phyloP scores from a whole-genome alignment of 164 flowering plant genomes.

The Santalum album region DNA sequence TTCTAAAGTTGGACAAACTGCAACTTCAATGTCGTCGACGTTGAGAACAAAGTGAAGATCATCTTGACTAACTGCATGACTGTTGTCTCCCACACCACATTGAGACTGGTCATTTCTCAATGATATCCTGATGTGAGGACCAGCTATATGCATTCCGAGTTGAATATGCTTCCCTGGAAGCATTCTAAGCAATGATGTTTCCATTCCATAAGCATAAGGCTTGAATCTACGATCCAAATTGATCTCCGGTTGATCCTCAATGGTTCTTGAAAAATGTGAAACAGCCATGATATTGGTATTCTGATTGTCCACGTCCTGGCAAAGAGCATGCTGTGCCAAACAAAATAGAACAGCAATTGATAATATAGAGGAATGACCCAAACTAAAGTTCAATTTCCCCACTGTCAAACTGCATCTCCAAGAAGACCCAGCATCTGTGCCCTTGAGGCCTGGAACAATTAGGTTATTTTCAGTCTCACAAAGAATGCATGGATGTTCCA shows the following conservation, averaged over 20 bases:
- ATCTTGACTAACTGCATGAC: constrained; percentile 13
- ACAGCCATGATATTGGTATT: no score
- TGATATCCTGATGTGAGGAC: constrained; percentile 45
- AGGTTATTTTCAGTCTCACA: constrained; percentile 38
- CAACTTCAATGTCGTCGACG: constrained; percentile 44
- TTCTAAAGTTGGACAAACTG: constrained; percentile 46
- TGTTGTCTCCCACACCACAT: constrained; percentile 7
- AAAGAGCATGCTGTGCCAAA: constrained; percentile 38
- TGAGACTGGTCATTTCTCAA: constrained; percentile 22
- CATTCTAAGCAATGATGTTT: constrained; percentile 26
- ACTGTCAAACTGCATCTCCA: constrained; percentile 40
- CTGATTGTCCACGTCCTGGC: constrained; percentile 13
- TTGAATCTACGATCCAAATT: constrained; percentile 18
- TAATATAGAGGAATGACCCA: constrained; percentile 41
- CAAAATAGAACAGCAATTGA: constrained; percentile 35
- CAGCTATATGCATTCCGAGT: constrained; percentile 54
- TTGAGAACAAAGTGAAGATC: constrained; percentile 30
- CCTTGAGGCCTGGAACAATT: constrained; percentile 25
- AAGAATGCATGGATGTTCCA: constrained; percentile 54
- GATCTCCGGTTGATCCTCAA: constrained; percentile 16
- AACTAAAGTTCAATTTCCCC: constrained; percentile 53
- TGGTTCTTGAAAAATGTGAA: constrained; percentile 22
- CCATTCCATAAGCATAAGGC: constrained; percentile 16
- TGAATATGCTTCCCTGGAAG: constrained; percentile 54
- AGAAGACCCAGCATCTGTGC: constrained; percentile 28